Base-by-base conservation (phyloP, 2,329 filamentous ascomycete genomes). In the Exophiala sideris region DNA sequence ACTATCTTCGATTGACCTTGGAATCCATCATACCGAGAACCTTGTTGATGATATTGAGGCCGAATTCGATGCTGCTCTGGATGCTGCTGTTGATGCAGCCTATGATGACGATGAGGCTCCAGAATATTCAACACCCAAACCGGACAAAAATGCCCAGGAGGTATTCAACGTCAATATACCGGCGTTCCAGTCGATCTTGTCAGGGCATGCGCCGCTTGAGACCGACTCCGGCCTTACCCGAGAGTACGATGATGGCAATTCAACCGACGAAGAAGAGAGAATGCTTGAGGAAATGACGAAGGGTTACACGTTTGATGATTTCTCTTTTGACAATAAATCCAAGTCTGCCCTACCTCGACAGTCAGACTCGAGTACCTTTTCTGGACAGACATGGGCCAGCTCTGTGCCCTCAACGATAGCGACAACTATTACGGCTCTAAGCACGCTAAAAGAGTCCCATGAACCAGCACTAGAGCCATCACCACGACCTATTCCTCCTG, bases 61-160 rank as follows among this genome's bases (percentile, higher is more conserved):
- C 5, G 91, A 96, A 66, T 96, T 97, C 62, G 91, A 96, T 71
- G 91, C 90, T 7, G 94, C 94, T 3, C 78, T 97, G 40, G 92
- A 97, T 72, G 92, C 91, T 20, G 94, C 94, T 11, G 91, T 97
- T 7, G 94, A 97, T 70, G 92, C 92, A 47, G 94, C 92, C 4
- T 99, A 97, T 69, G 88, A 96, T 68, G 88, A 77, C 54, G 64
- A 56, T 20, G 60, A 67, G 24, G 24, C 24, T 21, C 61, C 65
- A 11, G 67, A 71, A 54, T 58, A 74, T 66, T 58, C 65, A 49
- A 62, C 67, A 56, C 35, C 73, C 59, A 88, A 41, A 88, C 89
- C 2, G 88, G 89, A 67, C 85, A 83, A 59, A 86, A 89, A 7
- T 81, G 85, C 18, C 82, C 57, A 56, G 10, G 54, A 61, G 18